Evolutionary conservation across 176 grass and related monocot species (phyloP).

Genomic region (Otatea glauca): DNA sequence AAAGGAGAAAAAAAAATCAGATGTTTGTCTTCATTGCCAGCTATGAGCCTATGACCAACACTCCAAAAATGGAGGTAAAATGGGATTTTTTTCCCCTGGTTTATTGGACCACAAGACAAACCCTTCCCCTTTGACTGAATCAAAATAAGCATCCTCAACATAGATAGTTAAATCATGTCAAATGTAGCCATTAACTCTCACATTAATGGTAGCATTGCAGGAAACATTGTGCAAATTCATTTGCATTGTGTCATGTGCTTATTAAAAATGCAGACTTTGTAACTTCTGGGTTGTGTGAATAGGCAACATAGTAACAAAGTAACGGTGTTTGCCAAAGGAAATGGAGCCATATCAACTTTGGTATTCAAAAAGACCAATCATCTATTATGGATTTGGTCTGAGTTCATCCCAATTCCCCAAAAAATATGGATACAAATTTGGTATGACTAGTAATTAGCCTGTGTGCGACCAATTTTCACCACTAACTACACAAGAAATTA

Average conservation of each 20-base stretch:
- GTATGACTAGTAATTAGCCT: not conserved
- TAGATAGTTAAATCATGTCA: conserved; percentile 12
- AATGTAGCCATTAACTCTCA: not conserved
- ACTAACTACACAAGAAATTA: conserved; percentile 26
- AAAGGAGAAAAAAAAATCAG: not conserved
- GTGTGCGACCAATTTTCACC: not conserved
- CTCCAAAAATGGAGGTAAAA: not conserved
- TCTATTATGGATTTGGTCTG: not conserved
- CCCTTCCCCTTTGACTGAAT: not conserved
- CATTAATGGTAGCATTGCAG: not conserved
- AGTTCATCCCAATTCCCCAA: not conserved
- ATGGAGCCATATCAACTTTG: not conserved
- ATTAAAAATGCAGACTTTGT: not conserved
- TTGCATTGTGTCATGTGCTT: not conserved
- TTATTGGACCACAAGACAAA: not conserved
- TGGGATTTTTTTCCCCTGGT: not conserved
- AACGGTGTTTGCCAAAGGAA: not conserved
- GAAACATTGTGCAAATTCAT: conserved; percentile 14
- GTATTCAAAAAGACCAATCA: conserved; percentile 4
- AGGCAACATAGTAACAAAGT: conserved; percentile 16
- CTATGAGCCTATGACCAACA: conserved; percentile 1
- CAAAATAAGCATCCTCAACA: not conserved
- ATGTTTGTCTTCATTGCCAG: not conserved
- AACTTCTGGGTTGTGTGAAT: not conserved
- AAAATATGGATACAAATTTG: conserved; percentile 10